phyloP scores from a whole-genome alignment of 805 yeast species.

The Sugiyamaella smithiae region DNA sequence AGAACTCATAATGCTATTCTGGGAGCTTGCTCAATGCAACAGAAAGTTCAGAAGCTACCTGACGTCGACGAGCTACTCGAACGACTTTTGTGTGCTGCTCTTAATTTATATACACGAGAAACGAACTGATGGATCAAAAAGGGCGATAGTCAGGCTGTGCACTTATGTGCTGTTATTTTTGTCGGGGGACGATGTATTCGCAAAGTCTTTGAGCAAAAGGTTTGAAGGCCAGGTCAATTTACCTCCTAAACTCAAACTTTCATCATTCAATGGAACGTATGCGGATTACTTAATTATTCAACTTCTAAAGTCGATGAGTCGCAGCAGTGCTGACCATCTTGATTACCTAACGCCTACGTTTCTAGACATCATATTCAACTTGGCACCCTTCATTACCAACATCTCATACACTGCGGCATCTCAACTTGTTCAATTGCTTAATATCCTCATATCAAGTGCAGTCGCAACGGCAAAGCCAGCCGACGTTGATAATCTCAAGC shows the following conservation, averaged over 20 bases:
- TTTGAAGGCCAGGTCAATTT: conserved; percentile 30
- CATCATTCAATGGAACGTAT: conserved; percentile 28
- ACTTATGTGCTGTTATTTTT: conserved; percentile 32
- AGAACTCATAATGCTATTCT: conserved; percentile 60
- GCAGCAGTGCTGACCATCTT: conserved; percentile 15
- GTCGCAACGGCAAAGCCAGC: not conserved
- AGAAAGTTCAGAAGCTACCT: conserved; percentile 35
- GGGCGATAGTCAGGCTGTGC: conserved; percentile 33
- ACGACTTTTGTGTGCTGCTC: conserved; percentile 53
- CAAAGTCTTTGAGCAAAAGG: conserved; percentile 23
- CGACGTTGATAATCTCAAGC: conserved; percentile 14
- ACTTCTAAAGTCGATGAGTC: conserved; percentile 17
- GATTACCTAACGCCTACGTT: conserved; percentile 27
- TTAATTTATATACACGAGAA: conserved; percentile 57
- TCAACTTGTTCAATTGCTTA: conserved; percentile 28
- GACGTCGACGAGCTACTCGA: conserved; percentile 46
- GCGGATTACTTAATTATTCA: conserved; percentile 33
- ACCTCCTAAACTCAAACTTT: conserved; percentile 28
- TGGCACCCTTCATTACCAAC: conserved; percentile 31
- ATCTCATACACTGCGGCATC: conserved; percentile 31
- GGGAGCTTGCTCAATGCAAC: conserved; percentile 80
- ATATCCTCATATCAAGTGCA: conserved; percentile 16
- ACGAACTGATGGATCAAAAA: conserved; percentile 32
- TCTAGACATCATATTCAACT: conserved; percentile 30
- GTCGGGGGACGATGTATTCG: conserved; percentile 28